Evolutionary conservation across 2,329 filamentous ascomycete genomes (phyloP), one percentile per base, ranked within the genome.

Genomic region (Podosphaera xanthii): DNA sequence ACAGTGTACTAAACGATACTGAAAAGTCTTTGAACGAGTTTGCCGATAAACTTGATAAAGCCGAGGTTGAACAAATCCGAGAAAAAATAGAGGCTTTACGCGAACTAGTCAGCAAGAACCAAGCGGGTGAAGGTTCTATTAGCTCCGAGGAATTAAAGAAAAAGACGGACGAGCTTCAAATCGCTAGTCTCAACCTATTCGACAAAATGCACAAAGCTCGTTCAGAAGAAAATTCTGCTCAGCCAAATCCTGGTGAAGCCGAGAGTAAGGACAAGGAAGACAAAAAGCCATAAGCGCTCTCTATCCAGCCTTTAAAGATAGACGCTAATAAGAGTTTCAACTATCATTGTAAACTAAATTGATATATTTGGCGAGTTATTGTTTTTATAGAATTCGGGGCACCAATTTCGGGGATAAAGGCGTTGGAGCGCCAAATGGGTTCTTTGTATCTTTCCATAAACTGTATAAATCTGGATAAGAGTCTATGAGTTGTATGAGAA

Each of bases 121-220:
- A 96, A 78, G 81, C 87, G 68, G 91, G 91, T 64, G 92, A 98
- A 78, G 83, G 84, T 69, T 81, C 77, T 63, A 82, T 86, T 69
- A 94, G 88, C 62, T 86, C 90, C 58, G 86, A 87, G 65, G 87
- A 97, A 75, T 84, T 98, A 74, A 97, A 97, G 86, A 82, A 87
- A 77, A 96, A 96, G 87, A 94, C 87, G 69, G 92, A 97, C 66
- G 91, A 96, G 75, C 86, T 98, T 71, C 92, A 97, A 78, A 87
- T 86, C 72, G 87, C 91, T 66, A 91, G 86, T 74, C 78, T 98
- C 75, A 94, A 87, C 76, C 83, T 97, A 70, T 97, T 98, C 74
- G 92, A 97, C 78, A 96, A 97, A 86, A 95, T 98, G 87, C 91
- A 98, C 86, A 94, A 94, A 80, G 88, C 91, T 66, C 86, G 90